These are phyloP conservation scores for Mycena sanguinolenta DNA, from an alignment of 768 basidiomycete species.

Conservation along the genomic window DNA sequence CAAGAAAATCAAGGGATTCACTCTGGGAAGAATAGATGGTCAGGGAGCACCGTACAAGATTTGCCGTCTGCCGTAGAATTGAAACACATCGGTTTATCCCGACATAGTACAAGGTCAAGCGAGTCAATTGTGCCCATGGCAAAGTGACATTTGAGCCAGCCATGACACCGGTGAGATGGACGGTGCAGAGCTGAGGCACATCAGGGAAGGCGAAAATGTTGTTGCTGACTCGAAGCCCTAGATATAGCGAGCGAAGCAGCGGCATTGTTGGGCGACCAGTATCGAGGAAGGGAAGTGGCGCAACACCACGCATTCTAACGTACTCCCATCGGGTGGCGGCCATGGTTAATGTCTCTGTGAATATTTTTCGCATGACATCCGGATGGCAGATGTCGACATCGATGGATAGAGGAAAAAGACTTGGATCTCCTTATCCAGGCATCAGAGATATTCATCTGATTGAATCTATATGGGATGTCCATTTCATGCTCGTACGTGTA, in stretches of 20 bases:
- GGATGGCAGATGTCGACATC: too few species aligned
- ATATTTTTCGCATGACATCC: too few species aligned
- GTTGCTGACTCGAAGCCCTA: background rate
- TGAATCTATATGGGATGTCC: too few species aligned
- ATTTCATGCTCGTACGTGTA: too few species aligned
- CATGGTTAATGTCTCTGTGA: too few species aligned
- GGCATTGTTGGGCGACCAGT: background rate
- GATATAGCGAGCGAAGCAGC: background rate
- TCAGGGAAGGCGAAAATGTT: background rate
- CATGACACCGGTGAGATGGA: background rate
- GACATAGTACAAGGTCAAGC: background rate
- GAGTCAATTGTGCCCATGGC: background rate
- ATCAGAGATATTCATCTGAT: too few species aligned
- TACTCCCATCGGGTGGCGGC: too few species aligned
- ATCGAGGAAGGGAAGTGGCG: background rate
- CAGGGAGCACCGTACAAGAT: background rate
- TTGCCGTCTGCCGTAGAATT: background rate
- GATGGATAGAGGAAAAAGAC: too few species aligned
- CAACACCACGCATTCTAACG: too few species aligned
- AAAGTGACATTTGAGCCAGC: background rate
- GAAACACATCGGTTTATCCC: background rate
- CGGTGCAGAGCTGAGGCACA: background rate
- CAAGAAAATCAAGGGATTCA: too few species aligned
- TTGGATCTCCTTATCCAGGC: too few species aligned
- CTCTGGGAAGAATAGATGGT: too few species aligned